Evolutionary conservation across 2,329 filamentous ascomycete genomes (phyloP).

Genomic region (Phialophora macrospora): DNA sequence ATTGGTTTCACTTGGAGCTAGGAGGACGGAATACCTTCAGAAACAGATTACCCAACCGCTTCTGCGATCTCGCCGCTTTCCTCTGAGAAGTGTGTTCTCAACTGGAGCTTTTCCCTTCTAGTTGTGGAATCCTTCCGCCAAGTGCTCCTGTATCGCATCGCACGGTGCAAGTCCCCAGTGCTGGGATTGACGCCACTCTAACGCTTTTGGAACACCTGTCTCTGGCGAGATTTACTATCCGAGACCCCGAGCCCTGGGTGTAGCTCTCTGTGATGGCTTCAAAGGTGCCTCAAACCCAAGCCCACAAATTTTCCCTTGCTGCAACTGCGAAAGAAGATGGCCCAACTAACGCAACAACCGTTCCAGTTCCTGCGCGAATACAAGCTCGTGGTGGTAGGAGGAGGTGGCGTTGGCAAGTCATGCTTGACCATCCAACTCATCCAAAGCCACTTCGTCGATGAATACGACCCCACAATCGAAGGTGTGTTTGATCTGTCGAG

Average conservation of each 20-base stretch:
- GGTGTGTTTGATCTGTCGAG: constrained; percentile 54
- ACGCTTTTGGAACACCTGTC: constrained; percentile 28
- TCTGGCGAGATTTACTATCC: constrained; percentile 29
- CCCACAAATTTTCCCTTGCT: constrained; percentile 10
- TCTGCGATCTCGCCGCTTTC: constrained; percentile 6
- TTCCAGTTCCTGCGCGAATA: constrained; percentile 83
- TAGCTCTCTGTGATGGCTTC: constrained; percentile 44
- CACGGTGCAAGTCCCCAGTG: constrained; percentile 5
- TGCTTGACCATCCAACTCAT: constrained; percentile 98
- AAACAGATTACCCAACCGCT: not conserved
- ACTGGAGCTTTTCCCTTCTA: constrained; percentile 8
- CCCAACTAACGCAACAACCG: constrained; percentile 44
- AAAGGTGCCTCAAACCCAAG: constrained; percentile 45
- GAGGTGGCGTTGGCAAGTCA: constrained; percentile 98
- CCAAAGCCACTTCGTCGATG: constrained; percentile 96
- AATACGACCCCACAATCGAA: constrained; percentile 99
- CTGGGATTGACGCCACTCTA: constrained; percentile 22
- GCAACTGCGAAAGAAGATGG: constrained; percentile 17
- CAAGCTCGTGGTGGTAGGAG: constrained; percentile 95
- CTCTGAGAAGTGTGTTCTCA: not conserved
- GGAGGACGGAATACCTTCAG: constrained; percentile 10
- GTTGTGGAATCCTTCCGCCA: constrained; percentile 21
- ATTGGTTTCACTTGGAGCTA: constrained; percentile 23
- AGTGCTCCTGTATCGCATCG: constrained; percentile 24
- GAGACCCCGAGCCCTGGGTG: constrained; percentile 13